These are phyloP conservation scores for Senecio squalidus DNA, from an alignment of 140 eudicot species.

Conservation along the genomic window DNA sequence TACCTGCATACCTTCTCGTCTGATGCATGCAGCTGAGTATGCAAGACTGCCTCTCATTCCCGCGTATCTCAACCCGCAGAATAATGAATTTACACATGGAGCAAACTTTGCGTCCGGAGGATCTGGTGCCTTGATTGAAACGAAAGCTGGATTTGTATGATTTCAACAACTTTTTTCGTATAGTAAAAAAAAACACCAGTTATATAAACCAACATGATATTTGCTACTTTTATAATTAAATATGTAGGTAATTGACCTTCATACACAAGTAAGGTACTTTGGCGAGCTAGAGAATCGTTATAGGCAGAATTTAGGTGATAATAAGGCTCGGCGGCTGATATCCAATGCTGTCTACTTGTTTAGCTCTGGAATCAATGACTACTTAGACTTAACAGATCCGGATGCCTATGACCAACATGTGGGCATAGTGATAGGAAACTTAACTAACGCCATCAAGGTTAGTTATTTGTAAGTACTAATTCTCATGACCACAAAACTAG, in stretches of 20 bases:
- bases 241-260: too few species aligned
- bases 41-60: constrained; percentile 40
- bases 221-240: too few species aligned
- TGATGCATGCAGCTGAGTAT: constrained; percentile 28
- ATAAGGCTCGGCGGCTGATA: constrained; percentile 15
- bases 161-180: background rate
- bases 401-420: constrained; percentile 19
- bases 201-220: too few species aligned
- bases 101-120: constrained; percentile 50
- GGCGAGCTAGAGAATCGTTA: constrained; percentile 16
- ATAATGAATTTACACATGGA: constrained; percentile 25
- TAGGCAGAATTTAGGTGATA: constrained; percentile 28
- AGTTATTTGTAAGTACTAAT: too few species aligned
- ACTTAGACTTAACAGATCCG: constrained; percentile 6
- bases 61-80: constrained; percentile 26
- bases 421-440: constrained; percentile 33
- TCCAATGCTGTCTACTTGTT: constrained; percentile 37
- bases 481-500: too few species aligned
- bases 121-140: constrained; percentile 40
- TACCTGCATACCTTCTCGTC: background rate
- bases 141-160: constrained; percentile 29
- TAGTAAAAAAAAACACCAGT: background rate
- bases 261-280: constrained; percentile 31
- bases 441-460: constrained; percentile 28
- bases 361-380: constrained; percentile 41